Percentiles rank a stretch among this genome's conserved stretches.
phyloP scores from a whole-genome alignment of 495 filamentous ascomycete genomes.

The Barbatosphaeria neglecta region DNA sequence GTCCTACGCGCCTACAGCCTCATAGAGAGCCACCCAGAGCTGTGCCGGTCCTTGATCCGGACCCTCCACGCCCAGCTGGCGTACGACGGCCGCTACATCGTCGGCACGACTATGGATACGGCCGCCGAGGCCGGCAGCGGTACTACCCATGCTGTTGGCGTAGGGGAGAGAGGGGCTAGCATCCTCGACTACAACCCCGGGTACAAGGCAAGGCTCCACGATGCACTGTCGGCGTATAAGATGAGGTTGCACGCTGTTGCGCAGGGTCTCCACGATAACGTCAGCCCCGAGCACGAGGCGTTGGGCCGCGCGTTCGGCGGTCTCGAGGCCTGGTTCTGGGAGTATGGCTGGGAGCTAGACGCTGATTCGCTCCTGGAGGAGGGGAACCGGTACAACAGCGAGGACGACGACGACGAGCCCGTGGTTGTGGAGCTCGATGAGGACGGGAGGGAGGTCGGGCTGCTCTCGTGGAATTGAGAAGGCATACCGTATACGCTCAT shows the following conservation, averaged over 20 bases:
- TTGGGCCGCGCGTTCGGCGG: constrained; percentile 25
- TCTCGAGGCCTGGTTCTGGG: constrained; percentile 33
- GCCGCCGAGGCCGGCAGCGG: too few relatives aligned
- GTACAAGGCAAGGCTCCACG: constrained; percentile 16
- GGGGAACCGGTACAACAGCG: constrained; percentile 69
- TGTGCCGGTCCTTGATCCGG: constrained; percentile 51
- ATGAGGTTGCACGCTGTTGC: constrained; percentile 26
- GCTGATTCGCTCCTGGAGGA: constrained; percentile 32
- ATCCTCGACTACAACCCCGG: constrained; percentile 41
- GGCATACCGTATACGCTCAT: background rate
- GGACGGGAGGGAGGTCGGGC: constrained; percentile 34
- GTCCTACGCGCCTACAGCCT: constrained; percentile 58
- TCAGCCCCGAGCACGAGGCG: constrained; percentile 19
- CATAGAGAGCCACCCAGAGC: constrained; percentile 38
- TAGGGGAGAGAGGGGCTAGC: background rate
- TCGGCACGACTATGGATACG: constrained; percentile 32
- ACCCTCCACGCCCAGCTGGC: constrained; percentile 58
- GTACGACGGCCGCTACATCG: constrained; percentile 54
- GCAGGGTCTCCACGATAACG: constrained; percentile 11
- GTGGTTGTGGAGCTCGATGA: constrained; percentile 61
- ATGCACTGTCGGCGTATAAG: constrained; percentile 30
- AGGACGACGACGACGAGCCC: constrained; percentile 82
- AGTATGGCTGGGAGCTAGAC: constrained; percentile 34
- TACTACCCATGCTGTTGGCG: too few relatives aligned
- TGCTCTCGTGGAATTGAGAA: constrained; percentile 30